phyloP scores from a whole-genome alignment of 352 stramenopile species.

The Phytopythium litorale region DNA sequence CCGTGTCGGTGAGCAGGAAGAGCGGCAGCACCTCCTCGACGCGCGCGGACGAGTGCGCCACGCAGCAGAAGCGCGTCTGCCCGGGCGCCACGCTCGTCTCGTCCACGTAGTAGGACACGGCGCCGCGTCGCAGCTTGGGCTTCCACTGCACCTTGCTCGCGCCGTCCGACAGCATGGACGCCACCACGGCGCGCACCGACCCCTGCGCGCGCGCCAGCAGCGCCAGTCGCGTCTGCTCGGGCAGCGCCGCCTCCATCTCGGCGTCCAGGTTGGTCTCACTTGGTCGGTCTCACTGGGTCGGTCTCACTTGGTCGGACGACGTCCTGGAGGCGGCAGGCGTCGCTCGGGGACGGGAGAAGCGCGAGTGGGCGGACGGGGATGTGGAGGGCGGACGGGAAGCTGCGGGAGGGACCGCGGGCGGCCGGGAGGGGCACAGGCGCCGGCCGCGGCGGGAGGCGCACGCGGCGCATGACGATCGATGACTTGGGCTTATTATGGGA shows the following conservation, averaged over 20 bases:
- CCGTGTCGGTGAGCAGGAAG: constrained; percentile 36
- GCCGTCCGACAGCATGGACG: constrained; percentile 35
- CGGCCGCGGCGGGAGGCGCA: neutral
- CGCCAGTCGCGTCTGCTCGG: constrained; percentile 15
- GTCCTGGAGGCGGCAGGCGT: too few relatives aligned
- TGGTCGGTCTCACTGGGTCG: too few relatives aligned
- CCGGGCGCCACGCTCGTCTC: constrained; percentile 26
- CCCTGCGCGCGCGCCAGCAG: constrained; percentile 18
- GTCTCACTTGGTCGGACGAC: too few relatives aligned
- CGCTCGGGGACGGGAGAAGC: too few relatives aligned
- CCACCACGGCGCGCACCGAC: constrained; percentile 39
- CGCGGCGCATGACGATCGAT: too few relatives aligned
- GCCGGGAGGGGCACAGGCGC: too few relatives aligned
- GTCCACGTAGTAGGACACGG: constrained; percentile 52
- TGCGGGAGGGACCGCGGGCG: neutral
- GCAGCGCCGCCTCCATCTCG: constrained; percentile 7
- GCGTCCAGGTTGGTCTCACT: too few relatives aligned
- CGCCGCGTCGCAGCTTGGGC: constrained; percentile 37
- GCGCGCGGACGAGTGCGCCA: constrained; percentile 28
- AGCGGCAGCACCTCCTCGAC: constrained; percentile 47
- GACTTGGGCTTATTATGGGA: too few relatives aligned
- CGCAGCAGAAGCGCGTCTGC: constrained; percentile 56
- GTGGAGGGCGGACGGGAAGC: neutral
- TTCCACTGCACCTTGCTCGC: constrained; percentile 35
- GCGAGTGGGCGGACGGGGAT: neutral